Evolutionary conservation across 768 basidiomycete genomes (phyloP).

Genomic region (Sarcodon aspratus): DNA sequence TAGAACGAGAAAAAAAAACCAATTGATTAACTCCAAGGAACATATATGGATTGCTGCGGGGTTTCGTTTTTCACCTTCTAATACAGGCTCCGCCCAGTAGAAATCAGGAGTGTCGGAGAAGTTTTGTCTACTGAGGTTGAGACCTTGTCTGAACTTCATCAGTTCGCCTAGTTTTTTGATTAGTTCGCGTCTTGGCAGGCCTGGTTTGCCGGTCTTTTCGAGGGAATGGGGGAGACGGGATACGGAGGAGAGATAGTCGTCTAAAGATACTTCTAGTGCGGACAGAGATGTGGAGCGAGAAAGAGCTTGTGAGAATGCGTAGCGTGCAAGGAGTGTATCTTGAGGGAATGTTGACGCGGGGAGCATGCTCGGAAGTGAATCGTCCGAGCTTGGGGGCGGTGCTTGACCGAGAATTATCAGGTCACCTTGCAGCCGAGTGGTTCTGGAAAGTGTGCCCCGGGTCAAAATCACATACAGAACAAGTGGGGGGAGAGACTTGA

Average conservation of each 20-base stretch:
- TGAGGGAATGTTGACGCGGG: slow-evolving; percentile 45
- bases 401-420: slow-evolving; percentile 69
- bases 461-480: background rate
- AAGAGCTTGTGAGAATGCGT: slow-evolving; percentile 86
- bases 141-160: slow-evolving; percentile 83
- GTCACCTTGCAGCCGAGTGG: slow-evolving; percentile 84
- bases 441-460: slow-evolving; percentile 28
- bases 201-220: slow-evolving; percentile 73
- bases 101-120: slow-evolving; percentile 86
- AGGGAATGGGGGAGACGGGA: slow-evolving; percentile 68
- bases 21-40: background rate
- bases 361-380: slow-evolving; percentile 16
- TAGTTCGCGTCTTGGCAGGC: slow-evolving; percentile 67
- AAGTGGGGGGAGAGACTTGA: slow-evolving; percentile 3
- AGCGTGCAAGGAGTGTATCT: slow-evolving; percentile 74
- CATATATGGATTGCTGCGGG: background rate
- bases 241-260: slow-evolving; percentile 76
- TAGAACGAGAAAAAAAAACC: too few relatives aligned
- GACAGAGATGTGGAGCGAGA: slow-evolving; percentile 84
- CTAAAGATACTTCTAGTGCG: slow-evolving; percentile 75
- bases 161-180: slow-evolving; percentile 90
- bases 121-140: slow-evolving; percentile 85
- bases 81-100: slow-evolving; percentile 88
- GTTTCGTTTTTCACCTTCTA: slow-evolving; percentile 48
- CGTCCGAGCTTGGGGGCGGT: slow-evolving; percentile 34